Conservation (phyloP, 176 grass and related monocot genomes). For the Metroxylon sagu region DNA sequence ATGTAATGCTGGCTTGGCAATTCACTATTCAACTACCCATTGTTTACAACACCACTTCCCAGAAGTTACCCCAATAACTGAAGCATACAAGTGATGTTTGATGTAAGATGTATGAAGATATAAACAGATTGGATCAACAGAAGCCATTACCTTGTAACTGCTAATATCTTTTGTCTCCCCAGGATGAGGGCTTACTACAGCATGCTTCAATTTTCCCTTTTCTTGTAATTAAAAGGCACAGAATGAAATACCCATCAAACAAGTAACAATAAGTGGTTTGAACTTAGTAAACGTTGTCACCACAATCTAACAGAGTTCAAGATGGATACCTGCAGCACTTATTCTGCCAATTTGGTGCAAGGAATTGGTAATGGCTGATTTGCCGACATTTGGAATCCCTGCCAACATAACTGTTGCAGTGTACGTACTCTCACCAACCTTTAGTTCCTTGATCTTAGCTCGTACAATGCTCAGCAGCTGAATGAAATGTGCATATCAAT, state of each 20-base stretch:
- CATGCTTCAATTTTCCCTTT: conserved; percentile 73
- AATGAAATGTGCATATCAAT: conserved; percentile 5
- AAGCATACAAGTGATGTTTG: too few relatives aligned
- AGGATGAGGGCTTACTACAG: conserved; percentile 53
- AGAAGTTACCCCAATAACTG: too few relatives aligned
- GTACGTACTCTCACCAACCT: conserved; percentile 33
- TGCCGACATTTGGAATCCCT: conserved; percentile 77
- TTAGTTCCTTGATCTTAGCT: conserved; percentile 47
- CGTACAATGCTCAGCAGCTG: conserved; percentile 47
- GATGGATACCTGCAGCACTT: conserved; percentile 41
- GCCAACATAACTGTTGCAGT: conserved; percentile 50
- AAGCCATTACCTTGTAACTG: conserved; percentile 56
- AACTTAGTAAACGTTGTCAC: neutral
- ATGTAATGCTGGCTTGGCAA: too few relatives aligned
- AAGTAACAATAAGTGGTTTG: neutral
- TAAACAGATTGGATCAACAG: neutral
- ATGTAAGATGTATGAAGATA: neutral
- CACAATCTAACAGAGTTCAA: neutral
- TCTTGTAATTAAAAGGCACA: conserved; percentile 31
- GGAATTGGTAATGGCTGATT: conserved; percentile 49
- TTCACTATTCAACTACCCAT: too few relatives aligned
- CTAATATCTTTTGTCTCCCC: conserved; percentile 74
- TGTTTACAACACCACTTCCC: too few relatives aligned
- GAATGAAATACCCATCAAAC: conserved; percentile 2
- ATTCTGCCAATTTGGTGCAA: conserved; percentile 78